Percentiles rank a stretch among this genome's conserved stretches.
Evolutionary conservation across 441 rosid genomes (phyloP).

Genomic region (Adansonia madagascariensis): DNA sequence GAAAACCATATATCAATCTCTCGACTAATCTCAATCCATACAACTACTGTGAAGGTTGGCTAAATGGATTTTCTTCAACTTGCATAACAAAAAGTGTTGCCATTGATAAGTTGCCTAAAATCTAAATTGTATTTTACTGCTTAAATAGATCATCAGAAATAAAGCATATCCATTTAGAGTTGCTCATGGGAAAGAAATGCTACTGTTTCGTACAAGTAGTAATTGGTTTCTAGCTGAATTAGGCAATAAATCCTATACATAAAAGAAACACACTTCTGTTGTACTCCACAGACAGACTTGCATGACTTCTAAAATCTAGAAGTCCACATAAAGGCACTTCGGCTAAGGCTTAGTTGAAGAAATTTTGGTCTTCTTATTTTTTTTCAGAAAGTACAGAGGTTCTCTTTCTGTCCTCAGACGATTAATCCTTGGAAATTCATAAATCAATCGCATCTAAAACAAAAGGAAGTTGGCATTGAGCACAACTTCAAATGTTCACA

Average conservation of each 20-base stretch:
- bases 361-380: neutral
- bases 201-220: neutral
- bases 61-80: neutral
- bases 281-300: neutral
- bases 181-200: neutral
- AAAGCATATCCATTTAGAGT: neutral
- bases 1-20: conserved; percentile 1
- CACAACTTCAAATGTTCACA: neutral
- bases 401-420: neutral
- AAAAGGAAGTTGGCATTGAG: neutral
- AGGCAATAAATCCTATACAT: neutral
- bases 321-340: neutral
- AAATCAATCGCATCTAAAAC: neutral
- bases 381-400: neutral
- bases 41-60: neutral
- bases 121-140: neutral
- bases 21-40: neutral
- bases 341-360: neutral
- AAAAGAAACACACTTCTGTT: neutral
- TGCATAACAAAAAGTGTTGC: neutral
- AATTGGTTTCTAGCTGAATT: neutral
- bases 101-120: neutral
- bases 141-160: neutral
- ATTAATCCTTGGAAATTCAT: neutral
- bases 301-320: neutral